These are phyloP conservation scores for Conoideocrella luteorostrata DNA, from an alignment of 2,329 filamentous ascomycete genomes.

Conservation along the genomic window DNA sequence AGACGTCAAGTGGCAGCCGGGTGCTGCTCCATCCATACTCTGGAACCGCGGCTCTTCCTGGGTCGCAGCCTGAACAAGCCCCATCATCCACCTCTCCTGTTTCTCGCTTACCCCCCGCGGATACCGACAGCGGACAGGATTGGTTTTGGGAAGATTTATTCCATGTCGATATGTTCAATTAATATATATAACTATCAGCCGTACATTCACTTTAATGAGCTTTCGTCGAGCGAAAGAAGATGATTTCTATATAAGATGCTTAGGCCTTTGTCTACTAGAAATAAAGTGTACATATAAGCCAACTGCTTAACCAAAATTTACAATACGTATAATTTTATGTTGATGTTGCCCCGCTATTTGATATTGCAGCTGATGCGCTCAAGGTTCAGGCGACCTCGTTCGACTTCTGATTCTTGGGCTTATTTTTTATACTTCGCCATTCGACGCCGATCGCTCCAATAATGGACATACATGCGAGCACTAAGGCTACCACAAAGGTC, in stretches of 20 bases:
- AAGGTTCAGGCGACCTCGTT: not conserved
- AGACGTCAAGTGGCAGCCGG: no score
- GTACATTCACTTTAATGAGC: not conserved
- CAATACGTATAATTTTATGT: no score
- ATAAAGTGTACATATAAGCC: no score
- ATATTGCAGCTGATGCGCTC: no score
- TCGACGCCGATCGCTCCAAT: not conserved
- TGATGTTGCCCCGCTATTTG: no score
- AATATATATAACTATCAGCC: not conserved
- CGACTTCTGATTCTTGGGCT: not conserved
- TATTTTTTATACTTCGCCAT: not conserved
- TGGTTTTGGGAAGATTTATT: slow-evolving; percentile 3
- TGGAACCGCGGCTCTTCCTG: no score
- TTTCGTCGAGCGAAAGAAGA: no score
- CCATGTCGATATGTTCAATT: not conserved
- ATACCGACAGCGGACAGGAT: not conserved
- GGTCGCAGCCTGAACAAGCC: not conserved
- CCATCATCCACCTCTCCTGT: not conserved
- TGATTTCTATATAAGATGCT: no score
- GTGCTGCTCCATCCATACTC: no score
- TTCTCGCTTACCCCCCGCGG: no score
- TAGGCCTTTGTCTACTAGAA: no score
- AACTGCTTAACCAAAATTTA: no score
- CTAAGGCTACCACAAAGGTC: not conserved
- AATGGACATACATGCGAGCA: not conserved